Evolutionary conservation across 441 rosid genomes (phyloP).

Genomic region (Adansonia rubrostipa): DNA sequence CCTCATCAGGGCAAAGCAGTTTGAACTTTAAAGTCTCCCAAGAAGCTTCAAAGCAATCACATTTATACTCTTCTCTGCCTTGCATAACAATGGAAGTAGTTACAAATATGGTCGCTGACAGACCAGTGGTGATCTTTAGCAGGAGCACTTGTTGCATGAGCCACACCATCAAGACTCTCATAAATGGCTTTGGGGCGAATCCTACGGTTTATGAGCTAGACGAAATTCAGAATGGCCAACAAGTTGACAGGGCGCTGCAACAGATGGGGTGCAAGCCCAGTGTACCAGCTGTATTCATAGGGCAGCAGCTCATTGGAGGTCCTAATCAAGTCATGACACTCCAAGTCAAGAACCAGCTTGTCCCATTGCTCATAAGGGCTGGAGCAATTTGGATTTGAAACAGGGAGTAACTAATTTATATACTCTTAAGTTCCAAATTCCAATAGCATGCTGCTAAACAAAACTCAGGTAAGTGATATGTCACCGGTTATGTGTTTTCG

Average conservation of each 20-base stretch:
- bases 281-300: constrained; percentile 64
- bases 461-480: neutral
- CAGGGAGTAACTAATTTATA: neutral
- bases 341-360: constrained; percentile 51
- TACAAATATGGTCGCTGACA: constrained; percentile 47
- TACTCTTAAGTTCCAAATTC: neutral
- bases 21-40: constrained; percentile 6
- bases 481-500: neutral
- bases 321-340: constrained; percentile 62
- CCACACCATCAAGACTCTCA: constrained; percentile 56
- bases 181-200: constrained; percentile 57
- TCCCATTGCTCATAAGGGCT: constrained; percentile 51
- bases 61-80: neutral
- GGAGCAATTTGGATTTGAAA: constrained; percentile 65
- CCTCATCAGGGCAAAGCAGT: constrained; percentile 32
- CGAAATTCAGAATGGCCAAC: constrained; percentile 54
- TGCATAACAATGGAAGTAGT: constrained; percentile 42
- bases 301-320: constrained; percentile 64
- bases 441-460: neutral
- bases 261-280: constrained; percentile 49
- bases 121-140: constrained; percentile 69
- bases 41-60: neutral
- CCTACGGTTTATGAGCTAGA: constrained; percentile 66
- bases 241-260: constrained; percentile 51
- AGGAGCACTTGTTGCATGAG: constrained; percentile 62